Conservation (phyloP, 2,329 filamentous ascomycete species). For the Microascus cirrosus region DNA sequence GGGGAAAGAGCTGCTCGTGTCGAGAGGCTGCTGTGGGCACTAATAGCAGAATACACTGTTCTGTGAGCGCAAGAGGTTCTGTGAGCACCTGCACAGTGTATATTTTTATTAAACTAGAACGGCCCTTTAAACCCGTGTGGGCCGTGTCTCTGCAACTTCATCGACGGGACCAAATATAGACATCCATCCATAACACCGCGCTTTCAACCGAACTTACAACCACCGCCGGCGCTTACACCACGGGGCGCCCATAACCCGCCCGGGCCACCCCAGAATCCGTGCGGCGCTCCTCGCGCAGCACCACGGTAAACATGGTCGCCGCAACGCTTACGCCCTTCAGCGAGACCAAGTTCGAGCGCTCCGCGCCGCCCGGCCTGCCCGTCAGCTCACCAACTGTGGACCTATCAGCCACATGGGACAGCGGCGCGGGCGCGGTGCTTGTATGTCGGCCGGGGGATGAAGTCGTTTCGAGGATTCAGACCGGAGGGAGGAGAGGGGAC, state of each 20-base stretch:
- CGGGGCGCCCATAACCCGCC: neutral
- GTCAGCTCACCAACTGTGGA: slow-evolving; percentile 79
- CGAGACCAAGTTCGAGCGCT: slow-evolving; percentile 45
- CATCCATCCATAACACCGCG: neutral
- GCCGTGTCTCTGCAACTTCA: neutral
- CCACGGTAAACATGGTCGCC: slow-evolving; percentile 10
- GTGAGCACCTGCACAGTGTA: neutral
- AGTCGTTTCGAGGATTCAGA: slow-evolving; percentile 39
- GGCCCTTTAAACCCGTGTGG: neutral
- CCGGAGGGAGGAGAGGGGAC: slow-evolving; percentile 28
- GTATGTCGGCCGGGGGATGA: slow-evolving; percentile 75
- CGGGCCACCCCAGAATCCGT: neutral
- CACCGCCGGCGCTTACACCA: neutral
- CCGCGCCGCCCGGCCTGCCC: slow-evolving; percentile 46
- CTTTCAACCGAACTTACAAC: neutral
- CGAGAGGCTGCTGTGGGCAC: neutral
- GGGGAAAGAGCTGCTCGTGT: neutral
- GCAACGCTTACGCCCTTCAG: slow-evolving; percentile 35
- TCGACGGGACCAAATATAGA: neutral
- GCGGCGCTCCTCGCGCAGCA: neutral
- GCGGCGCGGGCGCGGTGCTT: slow-evolving; percentile 55
- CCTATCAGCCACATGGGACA: slow-evolving; percentile 60
- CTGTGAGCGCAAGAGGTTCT: neutral
- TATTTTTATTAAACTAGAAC: neutral
- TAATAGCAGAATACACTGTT: neutral